Evolutionary conservation across 192 early-diverging fungal genomes (phyloP).

Genomic region (Bifiguratus adelaidae): DNA sequence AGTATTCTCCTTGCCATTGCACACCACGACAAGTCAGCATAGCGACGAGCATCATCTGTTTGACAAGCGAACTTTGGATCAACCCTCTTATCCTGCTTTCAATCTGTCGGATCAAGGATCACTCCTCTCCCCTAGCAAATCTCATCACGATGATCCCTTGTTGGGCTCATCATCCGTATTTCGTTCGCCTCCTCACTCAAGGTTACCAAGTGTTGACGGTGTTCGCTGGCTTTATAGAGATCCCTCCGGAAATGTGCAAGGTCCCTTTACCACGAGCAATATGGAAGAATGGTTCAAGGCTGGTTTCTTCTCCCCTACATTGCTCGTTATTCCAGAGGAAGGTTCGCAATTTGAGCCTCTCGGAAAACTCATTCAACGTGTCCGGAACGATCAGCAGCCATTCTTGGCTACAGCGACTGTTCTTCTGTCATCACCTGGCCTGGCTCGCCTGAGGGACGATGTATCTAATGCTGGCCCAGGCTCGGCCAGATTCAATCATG

Average conservation of each 20-base stretch:
- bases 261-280: constrained; percentile 76
- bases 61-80: too few relatives aligned
- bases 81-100: constrained; percentile 6
- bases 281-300: constrained; percentile 95
- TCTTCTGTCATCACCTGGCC: not conserved
- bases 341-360: constrained; percentile 74
- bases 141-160: too few relatives aligned
- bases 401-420: constrained; percentile 45
- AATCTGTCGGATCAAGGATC: not conserved
- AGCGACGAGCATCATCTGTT: too few relatives aligned
- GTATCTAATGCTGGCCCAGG: too few relatives aligned
- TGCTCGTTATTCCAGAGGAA: constrained; percentile 76
- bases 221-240: constrained; percentile 78
- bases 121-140: not conserved
- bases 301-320: constrained; percentile 71
- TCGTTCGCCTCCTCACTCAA: too few relatives aligned
- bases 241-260: constrained; percentile 76
- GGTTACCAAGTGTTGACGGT: constrained; percentile 16
- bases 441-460: too few relatives aligned
- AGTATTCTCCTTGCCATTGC: constrained; percentile 9
- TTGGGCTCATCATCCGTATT: not conserved
- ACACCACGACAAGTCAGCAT: too few relatives aligned
- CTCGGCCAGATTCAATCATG: too few relatives aligned
- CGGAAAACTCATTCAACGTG: constrained; percentile 43
- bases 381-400: constrained; percentile 55